Evolutionary conservation across 805 yeast species (phyloP), one percentile per base, ranked within the genome.

Genomic region (Yarrowia osloensis): DNA sequence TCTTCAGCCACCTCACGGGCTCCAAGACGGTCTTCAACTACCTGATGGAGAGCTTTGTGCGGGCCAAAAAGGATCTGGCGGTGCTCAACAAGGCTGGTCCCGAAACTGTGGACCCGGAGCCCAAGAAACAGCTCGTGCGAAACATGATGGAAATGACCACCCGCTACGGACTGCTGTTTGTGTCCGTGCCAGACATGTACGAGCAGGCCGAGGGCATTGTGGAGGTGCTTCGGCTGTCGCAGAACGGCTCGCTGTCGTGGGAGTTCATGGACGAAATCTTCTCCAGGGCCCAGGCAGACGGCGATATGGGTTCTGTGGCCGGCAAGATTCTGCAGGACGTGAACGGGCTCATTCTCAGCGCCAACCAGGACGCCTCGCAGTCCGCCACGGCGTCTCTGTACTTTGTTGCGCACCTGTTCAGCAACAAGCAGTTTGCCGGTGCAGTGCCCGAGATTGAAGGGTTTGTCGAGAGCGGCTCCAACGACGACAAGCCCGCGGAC

Each of bases 341-440:
- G 11, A 63, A 50, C 22, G 22, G 46, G 2, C 35, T 57, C 21
- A 40, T 57, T 57, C 49, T 57, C 28, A 19, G 21, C n/a, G 35
- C 40, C 31, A 47, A 22, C 26, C 55, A 37, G 67, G 49, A 63
- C 21, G 46, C 57, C 31, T 49, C 33, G 6, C 47, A 49, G 28
- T 47, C 59, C 4, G 37, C 67, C 68, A 83, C 84, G 67, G 79
- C 86, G 1, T 77, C 79, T 21, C 50, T 70, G 13, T 88, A 87
- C 73, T 79, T 85, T 19, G 79, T 82, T 55, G 82, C 84, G 31
- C 75, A 86, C 15, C 81, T 89, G 69, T 81, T 88, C 2, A 78
- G 81, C 22, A 82, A 84, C 70, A 90, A 89, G 73, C 76, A 80
- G 1, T 87, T 89, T 22, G 89, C 95, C 0, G 78, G 85, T 0